phyloP scores from a whole-genome alignment of 345 rosid genomes.

The Trapa incisa region DNA sequence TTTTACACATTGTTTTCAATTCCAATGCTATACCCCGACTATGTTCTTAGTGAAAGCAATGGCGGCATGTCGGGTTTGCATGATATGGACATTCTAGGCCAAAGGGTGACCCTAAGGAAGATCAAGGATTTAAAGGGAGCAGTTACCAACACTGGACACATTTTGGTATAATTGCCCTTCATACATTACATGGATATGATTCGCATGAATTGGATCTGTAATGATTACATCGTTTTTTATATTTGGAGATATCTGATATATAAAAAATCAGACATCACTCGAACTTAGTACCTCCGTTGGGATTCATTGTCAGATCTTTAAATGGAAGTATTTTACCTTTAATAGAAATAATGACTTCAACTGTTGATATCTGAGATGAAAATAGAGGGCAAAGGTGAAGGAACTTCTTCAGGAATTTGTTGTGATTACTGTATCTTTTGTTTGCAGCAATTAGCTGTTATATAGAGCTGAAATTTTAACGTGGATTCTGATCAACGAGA shows the following conservation, averaged over 20 bases:
- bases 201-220: no score
- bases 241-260: no score
- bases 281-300: no score
- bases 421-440: not conserved
- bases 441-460: not conserved
- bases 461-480: not conserved
- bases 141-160: no score
- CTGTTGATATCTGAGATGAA: slow-evolving; percentile 76
- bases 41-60: not conserved
- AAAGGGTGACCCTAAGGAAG: no score
- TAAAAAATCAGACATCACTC: no score
- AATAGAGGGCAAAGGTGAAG: slow-evolving; percentile 69
- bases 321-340: not conserved
- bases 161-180: no score
- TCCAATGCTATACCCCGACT: not conserved
- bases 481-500: no score
- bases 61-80: not conserved
- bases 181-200: no score
- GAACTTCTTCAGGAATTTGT: not conserved
- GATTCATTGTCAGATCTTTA: not conserved
- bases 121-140: no score
- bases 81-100: no score
- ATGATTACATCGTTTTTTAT: no score
- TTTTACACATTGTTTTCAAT: not conserved
- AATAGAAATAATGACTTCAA: slow-evolving; percentile 62